These are phyloP conservation scores for Tylopilus sp. DNA, from an alignment of 768 basidiomycete species.

Conservation along the genomic window DNA sequence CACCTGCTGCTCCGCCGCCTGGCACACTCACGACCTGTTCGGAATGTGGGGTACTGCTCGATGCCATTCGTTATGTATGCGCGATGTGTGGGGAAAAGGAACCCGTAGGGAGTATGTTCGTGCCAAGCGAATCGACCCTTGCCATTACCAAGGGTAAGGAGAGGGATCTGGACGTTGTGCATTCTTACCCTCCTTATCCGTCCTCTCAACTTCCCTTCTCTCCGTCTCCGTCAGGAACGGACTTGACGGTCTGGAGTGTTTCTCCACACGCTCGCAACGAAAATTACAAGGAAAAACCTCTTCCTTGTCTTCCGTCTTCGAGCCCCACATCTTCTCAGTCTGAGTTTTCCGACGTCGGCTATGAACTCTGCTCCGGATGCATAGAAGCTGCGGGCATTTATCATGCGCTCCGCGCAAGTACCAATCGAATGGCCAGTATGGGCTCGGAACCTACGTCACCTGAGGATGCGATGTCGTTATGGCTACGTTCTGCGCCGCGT, in stretches of 20 bases:
- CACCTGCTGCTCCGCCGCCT: constrained; percentile 48
- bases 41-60: constrained; percentile 68
- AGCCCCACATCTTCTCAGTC: constrained; percentile 9
- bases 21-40: constrained; percentile 78
- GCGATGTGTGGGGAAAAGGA: constrained; percentile 80
- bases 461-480: constrained; percentile 54
- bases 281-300: constrained; percentile 37
- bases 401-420: constrained; percentile 67
- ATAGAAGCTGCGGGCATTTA: constrained; percentile 73
- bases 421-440: constrained; percentile 17
- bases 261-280: constrained; percentile 15
- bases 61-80: constrained; percentile 88
- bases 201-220: constrained; percentile 23
- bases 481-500: constrained; percentile 66
- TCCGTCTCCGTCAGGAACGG: constrained; percentile 16
- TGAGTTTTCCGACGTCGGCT: constrained; percentile 42
- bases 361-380: constrained; percentile 82
- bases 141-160: constrained; percentile 45
- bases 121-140: constrained; percentile 7
- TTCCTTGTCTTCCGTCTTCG: constrained; percentile 42
- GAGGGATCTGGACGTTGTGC: constrained; percentile 26
- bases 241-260: constrained; percentile 11
- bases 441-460: constrained; percentile 46
- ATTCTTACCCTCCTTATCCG: constrained; percentile 35
- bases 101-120: constrained; percentile 32